A percentile compares a stretch with the other conserved stretches of the same genome.
Conservation (phyloP, 2,329 filamentous ascomycete genomes). For the Beauveria sp. region DNA sequence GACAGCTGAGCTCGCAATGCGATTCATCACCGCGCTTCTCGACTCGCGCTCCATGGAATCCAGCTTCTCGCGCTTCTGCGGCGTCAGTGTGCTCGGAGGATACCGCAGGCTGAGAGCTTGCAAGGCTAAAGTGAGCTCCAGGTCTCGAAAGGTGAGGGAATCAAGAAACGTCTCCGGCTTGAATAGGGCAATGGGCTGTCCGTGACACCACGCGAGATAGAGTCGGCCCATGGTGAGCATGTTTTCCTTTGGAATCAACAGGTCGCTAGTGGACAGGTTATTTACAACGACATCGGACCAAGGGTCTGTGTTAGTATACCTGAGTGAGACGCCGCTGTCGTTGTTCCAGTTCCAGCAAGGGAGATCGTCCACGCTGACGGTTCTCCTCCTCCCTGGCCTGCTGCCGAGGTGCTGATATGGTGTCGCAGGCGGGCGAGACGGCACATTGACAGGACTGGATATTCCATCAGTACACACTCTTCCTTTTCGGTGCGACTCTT, state of each 20-base stretch:
- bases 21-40: slow-evolving; percentile 24
- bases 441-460: neutral
- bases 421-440: neutral
- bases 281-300: neutral
- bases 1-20: slow-evolving; percentile 26
- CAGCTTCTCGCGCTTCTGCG: slow-evolving; percentile 12
- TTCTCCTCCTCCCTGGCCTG: neutral
- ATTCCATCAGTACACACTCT: neutral
- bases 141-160: slow-evolving; percentile 29
- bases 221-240: slow-evolving; percentile 20
- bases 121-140: slow-evolving; percentile 25
- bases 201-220: slow-evolving; percentile 41
- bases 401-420: neutral
- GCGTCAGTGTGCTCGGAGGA: slow-evolving; percentile 16
- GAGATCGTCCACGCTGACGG: slow-evolving; percentile 7
- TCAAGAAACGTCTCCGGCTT: slow-evolving; percentile 30
- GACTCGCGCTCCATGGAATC: slow-evolving; percentile 11
- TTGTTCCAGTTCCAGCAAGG: slow-evolving; percentile 9
- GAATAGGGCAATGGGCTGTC: slow-evolving; percentile 42
- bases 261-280: neutral
- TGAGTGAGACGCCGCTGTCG: neutral
- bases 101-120: slow-evolving; percentile 37
- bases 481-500: neutral
- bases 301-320: neutral
- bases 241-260: slow-evolving; percentile 5